A percentile compares a stretch with the other conserved stretches of the same genome.
These are phyloP conservation scores for Debaryomyces sp. DNA, from an alignment of 1,139 yeast species.

Conservation along the genomic window DNA sequence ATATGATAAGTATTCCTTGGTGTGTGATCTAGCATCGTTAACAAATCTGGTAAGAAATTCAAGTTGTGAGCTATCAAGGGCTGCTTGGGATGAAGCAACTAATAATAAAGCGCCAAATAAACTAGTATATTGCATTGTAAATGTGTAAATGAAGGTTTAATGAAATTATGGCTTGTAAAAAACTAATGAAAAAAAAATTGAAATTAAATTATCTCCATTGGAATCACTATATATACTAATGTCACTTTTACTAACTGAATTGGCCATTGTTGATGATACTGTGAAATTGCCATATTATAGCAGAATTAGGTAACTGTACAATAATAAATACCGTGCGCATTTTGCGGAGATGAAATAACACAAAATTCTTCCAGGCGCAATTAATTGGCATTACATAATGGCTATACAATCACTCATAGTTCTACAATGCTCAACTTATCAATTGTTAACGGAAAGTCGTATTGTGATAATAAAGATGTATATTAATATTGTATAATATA, in stretches of 20 bases:
- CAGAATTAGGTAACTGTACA: slow-evolving; percentile 3
- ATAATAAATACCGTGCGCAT: slow-evolving; percentile 2
- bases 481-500: neutral
- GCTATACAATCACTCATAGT: neutral
- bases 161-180: neutral
- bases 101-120: slow-evolving; percentile 7
- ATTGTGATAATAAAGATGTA: too few species aligned
- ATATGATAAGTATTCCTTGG: slow-evolving; percentile 24
- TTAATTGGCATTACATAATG: neutral
- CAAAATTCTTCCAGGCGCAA: neutral
- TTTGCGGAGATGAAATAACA: slow-evolving; percentile 4
- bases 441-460: neutral
- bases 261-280: neutral
- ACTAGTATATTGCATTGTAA: slow-evolving; percentile 10
- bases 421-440: neutral
- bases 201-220: neutral
- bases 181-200: neutral
- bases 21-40: slow-evolving; percentile 25
- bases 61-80: slow-evolving; percentile 16
- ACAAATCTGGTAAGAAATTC: slow-evolving; percentile 33
- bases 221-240: neutral
- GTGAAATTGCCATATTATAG: slow-evolving; percentile 1
- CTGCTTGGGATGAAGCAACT: slow-evolving; percentile 3
- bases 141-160: slow-evolving; percentile 1
- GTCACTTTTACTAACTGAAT: neutral